A percentile compares a stretch with the other conserved stretches of the same genome.
These are phyloP conservation scores for Stemphylium vesicarium DNA, from an alignment of 2,329 filamentous ascomycete genomes.

Conservation along the genomic window DNA sequence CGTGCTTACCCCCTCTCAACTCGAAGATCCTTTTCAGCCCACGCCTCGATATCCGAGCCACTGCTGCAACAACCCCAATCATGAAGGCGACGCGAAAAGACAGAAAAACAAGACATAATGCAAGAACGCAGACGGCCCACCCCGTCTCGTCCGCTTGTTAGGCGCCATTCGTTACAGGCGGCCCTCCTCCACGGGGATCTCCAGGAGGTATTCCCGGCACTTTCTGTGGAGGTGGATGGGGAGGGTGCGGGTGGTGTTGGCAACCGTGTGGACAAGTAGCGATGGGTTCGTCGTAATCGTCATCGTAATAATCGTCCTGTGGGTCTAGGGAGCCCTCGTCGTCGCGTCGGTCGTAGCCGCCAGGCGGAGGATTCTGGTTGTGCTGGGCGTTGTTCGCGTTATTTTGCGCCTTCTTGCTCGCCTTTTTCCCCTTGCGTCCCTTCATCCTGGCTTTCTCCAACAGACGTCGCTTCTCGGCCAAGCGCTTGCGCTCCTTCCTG, in stretches of 20 bases:
- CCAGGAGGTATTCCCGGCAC: conserved; percentile 31
- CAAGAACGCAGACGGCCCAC: conserved; percentile 50
- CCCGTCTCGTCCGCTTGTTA: conserved; percentile 48
- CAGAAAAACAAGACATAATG: conserved; percentile 38
- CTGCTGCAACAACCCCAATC: conserved; percentile 15
- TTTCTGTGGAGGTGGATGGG: conserved; percentile 32
- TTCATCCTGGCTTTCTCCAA: conserved; percentile 95
- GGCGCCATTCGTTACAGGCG: conserved; percentile 36
- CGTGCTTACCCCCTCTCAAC: conserved; percentile 4
- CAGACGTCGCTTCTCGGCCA: conserved; percentile 83
- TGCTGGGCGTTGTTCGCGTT: conserved; percentile 42
- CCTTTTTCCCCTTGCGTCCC: conserved; percentile 86
- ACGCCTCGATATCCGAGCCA: conserved; percentile 11
- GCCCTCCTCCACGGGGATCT: conserved; percentile 30
- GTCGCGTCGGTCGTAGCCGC: conserved; percentile 40
- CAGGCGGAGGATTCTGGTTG: conserved; percentile 38
- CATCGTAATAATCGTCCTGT: conserved; percentile 47
- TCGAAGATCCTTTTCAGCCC: conserved; percentile 11
- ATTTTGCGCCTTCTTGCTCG: conserved; percentile 64
- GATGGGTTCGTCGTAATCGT: conserved; percentile 45
- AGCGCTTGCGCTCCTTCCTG: conserved; percentile 78
- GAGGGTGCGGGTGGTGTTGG: conserved; percentile 37
- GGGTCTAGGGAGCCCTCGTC: conserved; percentile 42
- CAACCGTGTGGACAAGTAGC: conserved; percentile 42
- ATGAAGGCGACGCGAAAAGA: conserved; percentile 37